phyloP scores from a whole-genome alignment of 306 rosid species.

The Canavalia ensiformis region DNA sequence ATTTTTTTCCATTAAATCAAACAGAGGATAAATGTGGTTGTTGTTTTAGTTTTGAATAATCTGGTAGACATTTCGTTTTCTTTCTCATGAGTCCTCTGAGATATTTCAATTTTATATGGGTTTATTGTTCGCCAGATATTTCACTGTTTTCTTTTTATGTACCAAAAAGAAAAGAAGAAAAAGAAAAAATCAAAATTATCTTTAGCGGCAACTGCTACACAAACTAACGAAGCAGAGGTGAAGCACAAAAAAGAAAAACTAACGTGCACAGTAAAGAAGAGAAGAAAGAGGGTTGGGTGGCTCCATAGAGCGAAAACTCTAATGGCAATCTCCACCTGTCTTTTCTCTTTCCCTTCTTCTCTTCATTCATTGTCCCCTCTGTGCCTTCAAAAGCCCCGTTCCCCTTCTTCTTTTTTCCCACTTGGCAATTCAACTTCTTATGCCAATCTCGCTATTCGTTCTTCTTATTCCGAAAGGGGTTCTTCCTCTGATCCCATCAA shows the following conservation, averaged over 20 bases:
- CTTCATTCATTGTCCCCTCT: constrained; percentile 5
- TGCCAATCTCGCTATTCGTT: constrained; percentile 28
- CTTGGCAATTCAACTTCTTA: neutral
- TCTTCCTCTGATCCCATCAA: constrained; percentile 48
- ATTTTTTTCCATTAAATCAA: neutral
- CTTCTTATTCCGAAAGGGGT: constrained; percentile 46
- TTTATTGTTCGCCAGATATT: neutral
- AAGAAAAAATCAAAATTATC: constrained; percentile 40
- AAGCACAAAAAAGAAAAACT: neutral
- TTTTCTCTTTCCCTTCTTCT: constrained; percentile 10
- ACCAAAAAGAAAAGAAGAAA: neutral
- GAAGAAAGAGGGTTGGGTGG: constrained; percentile 44
- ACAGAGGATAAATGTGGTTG: neutral
- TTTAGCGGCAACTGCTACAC: constrained; percentile 46
- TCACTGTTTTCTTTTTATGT: too few species aligned
- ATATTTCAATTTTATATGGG: neutral
- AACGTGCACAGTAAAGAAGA: neutral
- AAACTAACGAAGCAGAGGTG: neutral
- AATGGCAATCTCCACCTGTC: constrained; percentile 42
- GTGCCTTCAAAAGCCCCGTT: constrained; percentile 9
- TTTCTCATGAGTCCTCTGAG: neutral
- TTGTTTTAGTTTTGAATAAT: neutral
- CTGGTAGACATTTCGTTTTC: neutral
- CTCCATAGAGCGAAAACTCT: neutral
- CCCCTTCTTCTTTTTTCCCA: neutral